A percentile compares a stretch with the other conserved stretches of the same genome.
Evolutionary conservation across 345 rosid genomes (phyloP).

Genomic region (Nephelium lappaceum): DNA sequence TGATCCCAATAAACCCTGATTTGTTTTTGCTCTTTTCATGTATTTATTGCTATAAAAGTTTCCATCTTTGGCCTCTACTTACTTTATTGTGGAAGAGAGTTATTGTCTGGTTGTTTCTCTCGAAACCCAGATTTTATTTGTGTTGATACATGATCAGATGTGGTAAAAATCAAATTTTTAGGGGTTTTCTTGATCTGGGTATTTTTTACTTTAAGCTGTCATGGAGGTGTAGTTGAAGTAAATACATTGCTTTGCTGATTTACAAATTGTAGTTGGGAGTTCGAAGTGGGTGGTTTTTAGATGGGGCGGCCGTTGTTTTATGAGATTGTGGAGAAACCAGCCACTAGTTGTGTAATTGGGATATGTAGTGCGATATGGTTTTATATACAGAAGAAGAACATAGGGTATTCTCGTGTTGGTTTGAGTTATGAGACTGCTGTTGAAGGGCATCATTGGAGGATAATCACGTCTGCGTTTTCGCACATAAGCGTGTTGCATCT

Average conservation of each 20-base stretch:
- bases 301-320: constrained; percentile 90
- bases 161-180: neutral
- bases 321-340: constrained; percentile 86
- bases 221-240: neutral
- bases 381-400: constrained; percentile 83
- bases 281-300: neutral
- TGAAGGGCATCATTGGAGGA: constrained; percentile 93
- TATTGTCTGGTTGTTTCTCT: neutral
- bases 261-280: neutral
- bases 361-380: constrained; percentile 81
- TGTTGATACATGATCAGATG: neutral
- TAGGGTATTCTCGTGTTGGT: constrained; percentile 91
- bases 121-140: neutral
- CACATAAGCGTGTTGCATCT: constrained; percentile 93
- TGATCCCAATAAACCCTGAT: neutral
- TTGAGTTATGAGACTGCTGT: constrained; percentile 78
- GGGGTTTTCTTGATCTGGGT: constrained; percentile 13
- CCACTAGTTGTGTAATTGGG: constrained; percentile 74
- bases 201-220: neutral
- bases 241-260: neutral
- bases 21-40: neutral
- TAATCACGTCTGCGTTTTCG: constrained; percentile 93
- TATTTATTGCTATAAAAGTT: neutral
- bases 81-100: neutral
- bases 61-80: neutral